Percentiles rank a stretch among this genome's conserved stretches.
These are phyloP conservation scores for Periconia digitata DNA, from an alignment of 2,329 filamentous ascomycete species.

Conservation along the genomic window DNA sequence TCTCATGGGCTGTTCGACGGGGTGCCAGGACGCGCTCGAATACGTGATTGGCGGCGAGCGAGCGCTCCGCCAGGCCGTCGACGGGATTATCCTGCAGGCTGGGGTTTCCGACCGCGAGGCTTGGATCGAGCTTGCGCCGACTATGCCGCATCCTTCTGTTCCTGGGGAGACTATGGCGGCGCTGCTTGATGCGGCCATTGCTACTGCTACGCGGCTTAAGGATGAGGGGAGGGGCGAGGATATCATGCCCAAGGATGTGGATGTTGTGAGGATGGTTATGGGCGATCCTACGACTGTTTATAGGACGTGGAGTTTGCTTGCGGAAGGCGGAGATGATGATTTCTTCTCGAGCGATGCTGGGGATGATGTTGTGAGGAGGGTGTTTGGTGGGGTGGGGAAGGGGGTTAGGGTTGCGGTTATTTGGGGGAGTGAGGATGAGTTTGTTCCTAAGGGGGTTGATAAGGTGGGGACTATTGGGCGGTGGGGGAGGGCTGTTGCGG, in stretches of 20 bases:
- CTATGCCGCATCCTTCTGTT: slow-evolving; percentile 3
- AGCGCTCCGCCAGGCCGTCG: slow-evolving; percentile 56
- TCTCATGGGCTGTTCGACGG: slow-evolving; percentile 70
- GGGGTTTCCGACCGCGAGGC: slow-evolving; percentile 77
- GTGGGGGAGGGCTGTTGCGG: slow-evolving; percentile 51
- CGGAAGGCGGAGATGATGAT: slow-evolving; percentile 72
- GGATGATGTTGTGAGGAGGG: slow-evolving; percentile 57
- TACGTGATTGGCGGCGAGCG: slow-evolving; percentile 53
- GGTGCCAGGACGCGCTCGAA: slow-evolving; percentile 67
- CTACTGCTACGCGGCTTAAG: slow-evolving; percentile 58
- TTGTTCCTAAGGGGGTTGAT: slow-evolving; percentile 61
- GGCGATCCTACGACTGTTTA: slow-evolving; percentile 56
- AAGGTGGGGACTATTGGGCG: slow-evolving; percentile 58
- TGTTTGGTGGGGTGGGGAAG: slow-evolving; percentile 65
- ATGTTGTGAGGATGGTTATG: slow-evolving; percentile 27
- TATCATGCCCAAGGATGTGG: slow-evolving; percentile 51
- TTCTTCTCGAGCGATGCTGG: slow-evolving; percentile 82
- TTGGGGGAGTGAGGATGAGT: slow-evolving; percentile 67
- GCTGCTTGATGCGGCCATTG: slow-evolving; percentile 32
- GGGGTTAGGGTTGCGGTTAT: slow-evolving; percentile 62
- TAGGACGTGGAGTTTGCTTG: slow-evolving; percentile 61
- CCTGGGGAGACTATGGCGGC: slow-evolving; percentile 20
- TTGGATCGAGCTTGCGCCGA: slow-evolving; percentile 37
- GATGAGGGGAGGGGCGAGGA: slow-evolving; percentile 57
- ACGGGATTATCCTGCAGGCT: slow-evolving; percentile 79